These are phyloP conservation scores for Dioszegia aurantiaca DNA, from an alignment of 768 basidiomycete species.

Conservation along the genomic window DNA sequence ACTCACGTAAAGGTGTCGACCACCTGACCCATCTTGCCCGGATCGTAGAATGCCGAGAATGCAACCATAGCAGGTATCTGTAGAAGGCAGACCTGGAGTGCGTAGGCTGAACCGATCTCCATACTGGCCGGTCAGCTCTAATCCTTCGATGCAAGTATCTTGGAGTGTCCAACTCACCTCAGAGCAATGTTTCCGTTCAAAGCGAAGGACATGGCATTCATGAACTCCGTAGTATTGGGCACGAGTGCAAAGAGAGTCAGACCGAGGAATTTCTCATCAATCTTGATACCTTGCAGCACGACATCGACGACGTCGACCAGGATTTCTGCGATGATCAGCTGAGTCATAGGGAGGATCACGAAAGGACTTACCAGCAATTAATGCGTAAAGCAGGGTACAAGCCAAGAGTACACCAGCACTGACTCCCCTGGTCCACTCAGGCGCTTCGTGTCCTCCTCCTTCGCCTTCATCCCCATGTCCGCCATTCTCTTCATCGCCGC, in stretches of 20 bases:
- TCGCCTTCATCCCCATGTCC: conserved; percentile 37
- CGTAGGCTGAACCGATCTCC: conserved; percentile 99
- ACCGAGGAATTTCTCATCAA: conserved; percentile 96
- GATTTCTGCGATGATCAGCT: conserved; percentile 63
- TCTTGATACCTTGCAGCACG: conserved; percentile 80
- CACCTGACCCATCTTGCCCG: conserved; percentile 76
- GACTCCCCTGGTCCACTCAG: conserved; percentile 87
- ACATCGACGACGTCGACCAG: conserved; percentile 94
- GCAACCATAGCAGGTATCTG: conserved; percentile 99
- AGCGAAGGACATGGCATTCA: conserved; percentile 98
- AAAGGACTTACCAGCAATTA: conserved; percentile 79
- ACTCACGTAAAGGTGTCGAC: conserved; percentile 90
- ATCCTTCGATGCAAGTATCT: conserved; percentile 2
- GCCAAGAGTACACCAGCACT: conserved; percentile 84
- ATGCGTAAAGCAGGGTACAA: conserved; percentile 88
- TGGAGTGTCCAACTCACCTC: conserved; percentile 61
- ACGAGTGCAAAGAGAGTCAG: conserved; percentile 94
- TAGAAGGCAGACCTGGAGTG: conserved; percentile 92
- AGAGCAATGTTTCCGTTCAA: conserved; percentile 94
- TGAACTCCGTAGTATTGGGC: conserved; percentile 98
- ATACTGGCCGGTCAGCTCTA: conserved; percentile 62
- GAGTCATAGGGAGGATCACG: neutral
- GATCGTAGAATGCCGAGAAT: conserved; percentile 92
- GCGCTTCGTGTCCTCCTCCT: conserved; percentile 86
- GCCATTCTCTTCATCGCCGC: conserved; percentile 42